Percentiles rank a stretch among this genome's conserved stretches.
phyloP scores from a whole-genome alignment of 2,329 filamentous ascomycete species.

The Samsoniella hepiali region DNA sequence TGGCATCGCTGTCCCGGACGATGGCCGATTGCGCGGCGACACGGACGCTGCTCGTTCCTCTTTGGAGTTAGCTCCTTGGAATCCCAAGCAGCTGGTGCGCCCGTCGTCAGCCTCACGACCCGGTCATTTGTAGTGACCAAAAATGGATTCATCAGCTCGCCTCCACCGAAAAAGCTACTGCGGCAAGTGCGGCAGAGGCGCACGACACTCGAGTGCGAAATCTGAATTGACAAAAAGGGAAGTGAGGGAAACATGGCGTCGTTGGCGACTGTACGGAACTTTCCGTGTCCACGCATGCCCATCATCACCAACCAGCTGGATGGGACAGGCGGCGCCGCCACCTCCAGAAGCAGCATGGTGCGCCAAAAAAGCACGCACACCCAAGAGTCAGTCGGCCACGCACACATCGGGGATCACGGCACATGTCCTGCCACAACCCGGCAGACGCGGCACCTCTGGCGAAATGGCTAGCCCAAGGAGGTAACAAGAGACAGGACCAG shows the following conservation, averaged over 20 bases:
- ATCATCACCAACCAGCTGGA: not conserved
- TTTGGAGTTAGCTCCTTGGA: not conserved
- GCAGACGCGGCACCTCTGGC: conserved; percentile 7
- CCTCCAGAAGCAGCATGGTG: not conserved
- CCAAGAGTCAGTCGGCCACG: not conserved
- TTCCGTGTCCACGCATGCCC: not conserved
- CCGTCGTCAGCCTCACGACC: conserved; percentile 11
- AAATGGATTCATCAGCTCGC: conserved; percentile 2
- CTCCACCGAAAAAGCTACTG: conserved; percentile 12
- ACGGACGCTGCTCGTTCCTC: not conserved
- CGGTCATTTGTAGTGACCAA: not conserved
- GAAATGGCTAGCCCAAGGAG: not conserved
- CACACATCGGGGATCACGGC: not conserved
- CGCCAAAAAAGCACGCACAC: not conserved
- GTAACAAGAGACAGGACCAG: not conserved
- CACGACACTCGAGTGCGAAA: not conserved
- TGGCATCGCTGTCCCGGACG: conserved; percentile 10
- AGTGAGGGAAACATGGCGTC: not conserved
- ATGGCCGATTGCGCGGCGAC: conserved; percentile 12
- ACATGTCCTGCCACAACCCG: conserved; percentile 11
- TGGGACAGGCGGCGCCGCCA: not conserved
- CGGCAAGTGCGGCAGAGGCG: conserved; percentile 16
- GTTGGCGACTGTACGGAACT: not conserved
- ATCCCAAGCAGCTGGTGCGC: not conserved
- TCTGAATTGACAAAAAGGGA: not conserved